Base-by-base conservation (phyloP, 2,329 filamentous ascomycete genomes). In the Setomelanomma holmii region DNA sequence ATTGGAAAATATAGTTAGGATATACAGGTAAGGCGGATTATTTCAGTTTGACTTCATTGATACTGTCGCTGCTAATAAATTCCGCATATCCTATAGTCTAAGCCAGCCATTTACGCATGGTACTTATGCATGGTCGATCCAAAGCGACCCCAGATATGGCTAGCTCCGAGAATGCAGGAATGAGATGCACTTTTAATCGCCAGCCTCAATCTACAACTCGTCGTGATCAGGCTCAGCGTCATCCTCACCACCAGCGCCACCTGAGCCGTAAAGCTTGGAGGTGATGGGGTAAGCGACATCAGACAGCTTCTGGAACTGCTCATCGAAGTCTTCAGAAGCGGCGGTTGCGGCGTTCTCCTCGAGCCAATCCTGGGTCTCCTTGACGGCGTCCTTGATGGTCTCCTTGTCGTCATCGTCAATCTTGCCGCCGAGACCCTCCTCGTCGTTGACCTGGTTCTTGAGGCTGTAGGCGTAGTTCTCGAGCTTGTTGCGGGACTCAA, bases 381-480 rank as follows among this genome's bases (percentile, higher is more conserved):
- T 98, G 81, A 99, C 87, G 60, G 95, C 95, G 64, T 97, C 93
- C 62, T 96, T 81, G 68, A 99, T 87, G 69, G 91, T 88, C 80
- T 98, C 93, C 90, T 98, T 98, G 81, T 99, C 95, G 69, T 98
- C 93, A 48, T 96, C 93, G 60, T 95, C 91, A 71, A 99, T 95
- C 90, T 98, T 97, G 81, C 93, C 91, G 79, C 93, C 93, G 56
- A 98, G 90, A 77, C 93, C 95, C 61, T 97, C 92, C 68, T 96
- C 90, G 62, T 99, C 95, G 78, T 93, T 93, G 82, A 92, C 89
- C 84, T 98, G 95, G 89, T 96, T 98, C 90, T 98, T 98, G 69
- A 99, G 84, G 83, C 86, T 93, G 87, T 96, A 98, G 67, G 92
- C 92, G 81, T 98, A 99, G 88, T 98, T 98, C 87, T 99, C 95